Evolutionary conservation across 1,284 basidiomycete genomes (phyloP).

Genomic region (Peniophora sp.): DNA sequence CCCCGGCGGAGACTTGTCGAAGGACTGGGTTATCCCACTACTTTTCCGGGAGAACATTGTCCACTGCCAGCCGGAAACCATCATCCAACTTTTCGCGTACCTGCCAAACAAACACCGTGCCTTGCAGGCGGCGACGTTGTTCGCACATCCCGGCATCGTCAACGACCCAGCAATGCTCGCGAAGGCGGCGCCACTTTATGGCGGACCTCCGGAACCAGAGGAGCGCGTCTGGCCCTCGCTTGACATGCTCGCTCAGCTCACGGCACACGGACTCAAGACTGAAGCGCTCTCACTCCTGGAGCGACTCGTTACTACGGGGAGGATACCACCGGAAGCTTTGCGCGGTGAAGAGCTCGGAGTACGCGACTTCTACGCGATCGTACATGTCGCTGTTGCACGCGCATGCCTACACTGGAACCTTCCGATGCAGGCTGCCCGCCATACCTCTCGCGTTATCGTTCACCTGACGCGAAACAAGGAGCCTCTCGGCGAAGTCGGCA

Average conservation of each 20-base stretch:
- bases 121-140: background rate
- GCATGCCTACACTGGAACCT: slow-evolving; percentile 13
- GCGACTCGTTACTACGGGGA: slow-evolving; percentile 6
- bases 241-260: slow-evolving; percentile 4
- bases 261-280: background rate
- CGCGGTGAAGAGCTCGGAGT: slow-evolving; percentile 8
- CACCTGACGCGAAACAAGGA: background rate
- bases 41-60: background rate
- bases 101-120: background rate
- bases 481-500: background rate
- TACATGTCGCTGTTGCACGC: slow-evolving; percentile 10
- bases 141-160: background rate
- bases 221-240: slow-evolving; percentile 1
- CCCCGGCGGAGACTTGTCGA: slow-evolving; percentile 1
- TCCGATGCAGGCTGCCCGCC: slow-evolving; percentile 6
- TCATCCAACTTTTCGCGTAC: background rate
- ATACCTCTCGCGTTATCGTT: background rate
- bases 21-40: background rate
- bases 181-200: background rate
- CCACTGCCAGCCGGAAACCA: background rate
- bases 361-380: slow-evolving; percentile 10
- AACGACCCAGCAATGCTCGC: background rate
- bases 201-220: background rate
- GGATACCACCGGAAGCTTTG: slow-evolving; percentile 13
- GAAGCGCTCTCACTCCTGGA: slow-evolving; percentile 9